Conservation (phyloP, 2,329 filamentous ascomycete genomes). For the Ceratocystis harringtonii region DNA sequence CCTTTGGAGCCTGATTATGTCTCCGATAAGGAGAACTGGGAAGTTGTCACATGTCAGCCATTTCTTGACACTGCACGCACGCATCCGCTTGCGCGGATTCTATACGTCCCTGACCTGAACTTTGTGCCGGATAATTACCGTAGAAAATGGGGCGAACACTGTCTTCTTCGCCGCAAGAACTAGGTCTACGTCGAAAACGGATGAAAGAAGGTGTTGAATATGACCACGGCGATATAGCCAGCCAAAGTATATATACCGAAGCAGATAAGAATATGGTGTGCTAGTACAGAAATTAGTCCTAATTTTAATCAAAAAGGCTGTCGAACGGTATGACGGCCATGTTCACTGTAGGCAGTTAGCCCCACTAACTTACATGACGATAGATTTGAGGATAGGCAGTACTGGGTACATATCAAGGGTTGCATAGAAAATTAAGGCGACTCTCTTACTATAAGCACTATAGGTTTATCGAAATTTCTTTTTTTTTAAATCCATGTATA, state of each 20-base stretch:
- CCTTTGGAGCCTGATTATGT: slow-evolving; percentile 62
- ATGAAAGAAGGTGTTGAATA: neutral
- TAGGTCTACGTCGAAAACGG: neutral
- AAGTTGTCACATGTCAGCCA: slow-evolving; percentile 54
- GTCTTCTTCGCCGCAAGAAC: slow-evolving; percentile 51
- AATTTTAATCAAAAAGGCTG: too few relatives aligned
- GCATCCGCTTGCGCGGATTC: slow-evolving; percentile 53
- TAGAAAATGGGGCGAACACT: slow-evolving; percentile 79
- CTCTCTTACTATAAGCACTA: too few relatives aligned
- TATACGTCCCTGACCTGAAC: slow-evolving; percentile 65
- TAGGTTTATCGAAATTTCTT: too few relatives aligned
- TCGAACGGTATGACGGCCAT: too few relatives aligned
- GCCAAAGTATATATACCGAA: neutral
- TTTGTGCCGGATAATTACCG: slow-evolving; percentile 54
- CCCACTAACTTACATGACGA: too few relatives aligned
- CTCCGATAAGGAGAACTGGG: slow-evolving; percentile 60
- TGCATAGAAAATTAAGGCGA: too few relatives aligned
- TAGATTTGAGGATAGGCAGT: too few relatives aligned
- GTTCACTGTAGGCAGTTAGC: too few relatives aligned
- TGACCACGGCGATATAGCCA: neutral
- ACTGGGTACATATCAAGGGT: too few relatives aligned
- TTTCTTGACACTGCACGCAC: slow-evolving; percentile 75
- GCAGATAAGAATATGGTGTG: neutral
- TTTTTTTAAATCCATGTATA: too few relatives aligned
- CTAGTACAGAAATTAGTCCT: too few relatives aligned